Evolutionary conservation across 352 stramenopile genomes (phyloP).

Genomic region (Globisporangium solare): DNA sequence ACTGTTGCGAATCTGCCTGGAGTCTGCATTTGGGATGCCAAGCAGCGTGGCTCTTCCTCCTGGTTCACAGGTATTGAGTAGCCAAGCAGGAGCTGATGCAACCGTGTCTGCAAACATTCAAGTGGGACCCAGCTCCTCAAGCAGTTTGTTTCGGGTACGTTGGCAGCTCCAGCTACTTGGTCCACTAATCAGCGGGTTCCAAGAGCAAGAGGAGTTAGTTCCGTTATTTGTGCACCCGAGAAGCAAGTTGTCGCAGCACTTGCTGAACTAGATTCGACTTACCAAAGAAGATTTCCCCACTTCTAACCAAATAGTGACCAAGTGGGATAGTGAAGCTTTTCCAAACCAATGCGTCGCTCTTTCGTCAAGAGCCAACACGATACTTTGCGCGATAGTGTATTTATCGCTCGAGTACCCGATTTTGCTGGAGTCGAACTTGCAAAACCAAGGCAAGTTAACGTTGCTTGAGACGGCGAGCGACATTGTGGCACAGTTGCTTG

Average conservation of each 20-base stretch:
- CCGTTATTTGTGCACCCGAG: constrained; percentile 44
- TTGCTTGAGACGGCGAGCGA: background rate
- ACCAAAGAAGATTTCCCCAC: constrained; percentile 13
- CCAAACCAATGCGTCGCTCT: constrained; percentile 29
- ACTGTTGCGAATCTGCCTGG: constrained; percentile 38
- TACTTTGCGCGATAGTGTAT: constrained; percentile 39
- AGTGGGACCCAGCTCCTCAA: constrained; percentile 2
- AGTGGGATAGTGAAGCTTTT: constrained; percentile 17
- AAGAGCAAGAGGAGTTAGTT: constrained; percentile 20
- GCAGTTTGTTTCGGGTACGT: constrained; percentile 21
- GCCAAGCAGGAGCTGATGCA: constrained; percentile 9
- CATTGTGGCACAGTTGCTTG: background rate
- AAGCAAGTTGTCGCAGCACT: constrained; percentile 26
- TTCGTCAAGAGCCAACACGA: constrained; percentile 22
- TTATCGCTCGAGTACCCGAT: constrained; percentile 31
- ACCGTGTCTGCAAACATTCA: background rate
- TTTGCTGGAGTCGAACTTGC: background rate
- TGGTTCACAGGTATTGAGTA: constrained; percentile 14
- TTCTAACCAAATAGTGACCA: constrained; percentile 19
- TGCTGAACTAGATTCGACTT: constrained; percentile 12
- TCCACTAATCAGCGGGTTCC: constrained; percentile 21
- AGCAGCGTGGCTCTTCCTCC: constrained; percentile 7
- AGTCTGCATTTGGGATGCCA: constrained; percentile 47
- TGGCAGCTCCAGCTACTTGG: constrained; percentile 48
- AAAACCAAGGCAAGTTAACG: background rate